phyloP scores from a whole-genome alignment of 305 asterid species.

The Nicotiana rustica region DNA sequence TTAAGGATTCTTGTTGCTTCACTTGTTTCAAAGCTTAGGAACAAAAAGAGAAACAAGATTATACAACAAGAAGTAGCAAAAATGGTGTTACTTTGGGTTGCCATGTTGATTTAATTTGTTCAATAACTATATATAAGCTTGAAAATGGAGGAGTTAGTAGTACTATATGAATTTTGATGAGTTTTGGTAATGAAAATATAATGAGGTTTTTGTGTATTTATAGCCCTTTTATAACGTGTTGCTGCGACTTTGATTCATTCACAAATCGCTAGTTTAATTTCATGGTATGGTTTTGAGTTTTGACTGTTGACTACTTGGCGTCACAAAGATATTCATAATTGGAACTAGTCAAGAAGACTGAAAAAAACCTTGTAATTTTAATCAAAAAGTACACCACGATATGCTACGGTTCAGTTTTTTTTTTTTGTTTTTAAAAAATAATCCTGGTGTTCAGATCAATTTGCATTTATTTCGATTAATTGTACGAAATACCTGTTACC shows the following conservation, averaged over 20 bases:
- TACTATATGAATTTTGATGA: no score
- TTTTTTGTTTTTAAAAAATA: no score
- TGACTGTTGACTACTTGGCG: background rate
- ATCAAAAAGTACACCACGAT: no score
- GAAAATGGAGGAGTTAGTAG: background rate
- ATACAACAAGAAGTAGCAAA: background rate
- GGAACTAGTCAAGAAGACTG: background rate
- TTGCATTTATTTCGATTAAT: no score
- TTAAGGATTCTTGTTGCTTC: background rate
- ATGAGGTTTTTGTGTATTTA: background rate
- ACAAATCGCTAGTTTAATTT: background rate
- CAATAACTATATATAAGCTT: no score
- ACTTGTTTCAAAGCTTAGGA: background rate
- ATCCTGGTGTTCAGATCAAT: no score
- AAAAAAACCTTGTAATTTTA: no score
- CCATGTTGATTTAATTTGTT: conserved; percentile 3
- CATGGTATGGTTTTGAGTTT: background rate
- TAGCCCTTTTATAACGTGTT: background rate
- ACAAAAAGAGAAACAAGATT: background rate
- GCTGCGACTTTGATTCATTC: background rate
- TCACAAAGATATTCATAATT: background rate
- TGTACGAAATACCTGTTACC: no score
- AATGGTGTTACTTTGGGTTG: background rate
- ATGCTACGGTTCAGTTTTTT: no score
- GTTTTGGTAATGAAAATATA: background rate